phyloP scores from a whole-genome alignment of 2,329 filamentous ascomycete species.

The Lasiodiplodia gonubiensis region DNA sequence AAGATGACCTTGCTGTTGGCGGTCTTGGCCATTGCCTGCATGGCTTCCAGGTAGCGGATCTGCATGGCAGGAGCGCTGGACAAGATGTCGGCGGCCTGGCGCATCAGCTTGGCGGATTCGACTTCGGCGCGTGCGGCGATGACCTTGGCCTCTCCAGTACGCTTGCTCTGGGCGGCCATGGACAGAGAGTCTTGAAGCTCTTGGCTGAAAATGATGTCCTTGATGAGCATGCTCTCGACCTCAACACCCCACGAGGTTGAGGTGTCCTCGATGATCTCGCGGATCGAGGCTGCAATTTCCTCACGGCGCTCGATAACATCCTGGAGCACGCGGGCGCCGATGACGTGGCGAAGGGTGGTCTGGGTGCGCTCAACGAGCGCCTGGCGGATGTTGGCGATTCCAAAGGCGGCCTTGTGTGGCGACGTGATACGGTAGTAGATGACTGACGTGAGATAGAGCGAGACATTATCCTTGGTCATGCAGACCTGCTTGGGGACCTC shows the following conservation, averaged over 20 bases:
- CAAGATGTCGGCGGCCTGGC: slow-evolving; percentile 88
- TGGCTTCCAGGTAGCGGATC: slow-evolving; percentile 95
- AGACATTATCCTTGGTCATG: slow-evolving; percentile 99
- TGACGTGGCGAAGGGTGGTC: slow-evolving; percentile 94
- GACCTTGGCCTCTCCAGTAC: slow-evolving; percentile 97
- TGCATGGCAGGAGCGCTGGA: slow-evolving; percentile 95
- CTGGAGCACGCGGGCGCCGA: slow-evolving; percentile 92
- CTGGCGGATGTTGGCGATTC: slow-evolving; percentile 91
- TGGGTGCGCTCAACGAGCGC: slow-evolving; percentile 98
- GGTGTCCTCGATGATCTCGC: slow-evolving; percentile 97
- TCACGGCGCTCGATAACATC: slow-evolving; percentile 98
- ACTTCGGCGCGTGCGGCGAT: slow-evolving; percentile 97
- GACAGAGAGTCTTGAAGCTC: slow-evolving; percentile 95
- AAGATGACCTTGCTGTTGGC: slow-evolving; percentile 90
- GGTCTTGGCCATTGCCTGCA: slow-evolving; percentile 97
- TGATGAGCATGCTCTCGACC: slow-evolving; percentile 98
- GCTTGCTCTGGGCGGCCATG: slow-evolving; percentile 98
- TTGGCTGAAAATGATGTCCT: slow-evolving; percentile 96
- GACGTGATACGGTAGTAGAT: slow-evolving; percentile 99
- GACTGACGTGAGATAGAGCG: slow-evolving; percentile 88
- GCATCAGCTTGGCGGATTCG: slow-evolving; percentile 92
- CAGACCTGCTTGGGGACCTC: slow-evolving; percentile 95
- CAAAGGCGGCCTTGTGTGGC: slow-evolving; percentile 96
- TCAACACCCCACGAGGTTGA: slow-evolving; percentile 92
- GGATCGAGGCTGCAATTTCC: slow-evolving; percentile 92